Conservation (phyloP, 371 early-diverging fungal genomes). For the Apophysomyces sp. region DNA sequence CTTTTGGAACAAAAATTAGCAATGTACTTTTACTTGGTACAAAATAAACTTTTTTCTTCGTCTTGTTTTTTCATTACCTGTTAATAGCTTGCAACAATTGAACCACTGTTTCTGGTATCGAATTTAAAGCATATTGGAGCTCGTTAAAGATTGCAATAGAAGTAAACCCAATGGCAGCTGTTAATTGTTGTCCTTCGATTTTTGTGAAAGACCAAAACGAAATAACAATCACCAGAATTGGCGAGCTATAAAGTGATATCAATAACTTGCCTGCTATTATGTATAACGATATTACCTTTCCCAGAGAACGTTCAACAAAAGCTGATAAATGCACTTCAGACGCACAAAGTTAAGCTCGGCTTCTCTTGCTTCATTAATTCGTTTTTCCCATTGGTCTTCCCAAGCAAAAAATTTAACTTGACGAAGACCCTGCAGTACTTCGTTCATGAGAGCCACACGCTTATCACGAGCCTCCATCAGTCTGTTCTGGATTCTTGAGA, state of each 20-base stretch:
- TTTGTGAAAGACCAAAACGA: constrained; percentile 55
- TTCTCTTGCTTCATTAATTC: constrained; percentile 42
- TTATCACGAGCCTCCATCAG: constrained; percentile 46
- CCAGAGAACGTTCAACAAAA: constrained; percentile 17
- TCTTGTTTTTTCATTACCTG: no score
- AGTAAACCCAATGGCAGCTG: constrained; percentile 57
- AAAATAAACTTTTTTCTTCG: not conserved
- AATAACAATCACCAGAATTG: constrained; percentile 48
- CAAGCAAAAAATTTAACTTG: constrained; percentile 66
- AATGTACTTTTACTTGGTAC: no score
- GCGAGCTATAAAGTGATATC: constrained; percentile 23
- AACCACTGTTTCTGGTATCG: constrained; percentile 49
- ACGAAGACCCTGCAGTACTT: constrained; percentile 53
- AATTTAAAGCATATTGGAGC: constrained; percentile 50
- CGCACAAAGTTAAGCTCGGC: constrained; percentile 44
- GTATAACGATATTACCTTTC: constrained; percentile 12
- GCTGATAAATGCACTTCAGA: constrained; percentile 6
- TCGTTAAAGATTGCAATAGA: constrained; percentile 53
- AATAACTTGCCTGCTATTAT: not conserved
- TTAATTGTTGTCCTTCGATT: constrained; percentile 45
- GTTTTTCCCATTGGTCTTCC: constrained; percentile 38
- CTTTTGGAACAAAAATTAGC: no score
- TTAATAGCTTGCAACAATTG: constrained; percentile 20
- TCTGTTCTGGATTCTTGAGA: constrained; percentile 37
- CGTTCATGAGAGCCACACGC: constrained; percentile 48